Evolutionary conservation across 2,329 filamentous ascomycete species (phyloP).

Genomic region (Aureobasidium sp.): DNA sequence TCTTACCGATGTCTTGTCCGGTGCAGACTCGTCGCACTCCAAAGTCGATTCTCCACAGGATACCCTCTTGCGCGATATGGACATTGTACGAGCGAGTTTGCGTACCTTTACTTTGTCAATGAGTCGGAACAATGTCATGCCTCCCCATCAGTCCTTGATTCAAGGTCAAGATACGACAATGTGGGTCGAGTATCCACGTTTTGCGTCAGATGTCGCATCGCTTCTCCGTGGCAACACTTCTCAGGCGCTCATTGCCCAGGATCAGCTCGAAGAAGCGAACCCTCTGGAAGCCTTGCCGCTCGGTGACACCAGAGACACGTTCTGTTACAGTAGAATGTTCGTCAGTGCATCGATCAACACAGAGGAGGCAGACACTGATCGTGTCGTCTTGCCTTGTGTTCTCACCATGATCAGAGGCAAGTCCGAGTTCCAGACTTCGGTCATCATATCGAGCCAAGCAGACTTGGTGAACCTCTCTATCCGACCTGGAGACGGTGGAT

Average conservation of each 20-base stretch:
- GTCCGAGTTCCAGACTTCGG: constrained; percentile 60
- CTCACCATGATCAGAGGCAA: constrained; percentile 66
- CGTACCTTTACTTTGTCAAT: constrained; percentile 72
- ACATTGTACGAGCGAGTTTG: constrained; percentile 33
- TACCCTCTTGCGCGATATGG: background rate
- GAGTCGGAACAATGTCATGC: constrained; percentile 72
- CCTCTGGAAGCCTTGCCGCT: constrained; percentile 65
- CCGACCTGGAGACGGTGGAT: constrained; percentile 47
- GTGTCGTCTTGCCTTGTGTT: constrained; percentile 63
- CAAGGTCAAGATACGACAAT: constrained; percentile 73
- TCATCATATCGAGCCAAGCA: constrained; percentile 71
- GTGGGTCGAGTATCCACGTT: constrained; percentile 69
- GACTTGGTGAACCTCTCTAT: constrained; percentile 68
- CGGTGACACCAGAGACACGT: constrained; percentile 63
- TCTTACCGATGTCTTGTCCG: constrained; percentile 33
- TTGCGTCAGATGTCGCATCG: constrained; percentile 63
- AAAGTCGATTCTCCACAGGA: constrained; percentile 13
- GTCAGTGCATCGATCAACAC: constrained; percentile 70
- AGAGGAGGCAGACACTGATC: constrained; percentile 58
- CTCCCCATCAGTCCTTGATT: constrained; percentile 55
- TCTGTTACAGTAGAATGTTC: constrained; percentile 71
- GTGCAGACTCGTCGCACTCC: background rate
- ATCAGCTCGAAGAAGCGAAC: constrained; percentile 36
- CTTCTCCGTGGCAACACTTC: constrained; percentile 55
- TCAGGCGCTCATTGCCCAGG: constrained; percentile 38